Evolutionary conservation across 2,329 filamentous ascomycete species (phyloP), one percentile per base, ranked within the genome.

Genomic region (Fusarium sp.): DNA sequence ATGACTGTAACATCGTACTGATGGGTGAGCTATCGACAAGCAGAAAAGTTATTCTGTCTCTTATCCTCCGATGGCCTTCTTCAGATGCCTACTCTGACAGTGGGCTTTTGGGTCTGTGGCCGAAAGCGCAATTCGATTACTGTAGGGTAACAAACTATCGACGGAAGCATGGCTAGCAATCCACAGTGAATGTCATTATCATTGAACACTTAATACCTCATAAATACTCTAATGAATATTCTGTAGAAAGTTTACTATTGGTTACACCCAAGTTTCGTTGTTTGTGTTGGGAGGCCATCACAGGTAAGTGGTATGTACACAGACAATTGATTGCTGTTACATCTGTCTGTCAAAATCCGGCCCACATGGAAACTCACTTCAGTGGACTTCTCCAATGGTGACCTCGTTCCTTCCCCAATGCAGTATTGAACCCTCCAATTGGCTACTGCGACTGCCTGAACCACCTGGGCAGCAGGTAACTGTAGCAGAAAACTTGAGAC

Each of bases 341-440:
- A 37, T 37, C 34, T 37, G 9, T 34, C 18, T 10, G 16, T n/a
- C 18, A 37, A n/a, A 18, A 4, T 18, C 18, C 9, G 49, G 25
- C 45, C 54, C 34, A 49, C 45, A 57, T 12, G 34, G 34, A n/a
- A 40, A 57, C 41, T 57, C 32, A 18, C 22, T 22, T 20, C 30
- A 48, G 41, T 20, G 44, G 46, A 29, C 5, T 49, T 57, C 45
- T 67, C 74, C 74, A 75, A 76, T 75, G 52, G 58, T 56, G 69
- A 74, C 61, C 65, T 67, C 47, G 57, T 57, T 62, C 24, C 49
- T 27, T 53, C 34, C 49, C 54, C 54, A 51, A 52, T 67, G 72
- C 61, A 72, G 71, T 70, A 60, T 60, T 58, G 60, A 71, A 71
- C 71, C 60, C 57, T 67, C 61, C 70, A 69, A 75, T 75, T 76